Conservation (phyloP, 2,329 filamentous ascomycete genomes). For the Aspergillus tamarii region DNA sequence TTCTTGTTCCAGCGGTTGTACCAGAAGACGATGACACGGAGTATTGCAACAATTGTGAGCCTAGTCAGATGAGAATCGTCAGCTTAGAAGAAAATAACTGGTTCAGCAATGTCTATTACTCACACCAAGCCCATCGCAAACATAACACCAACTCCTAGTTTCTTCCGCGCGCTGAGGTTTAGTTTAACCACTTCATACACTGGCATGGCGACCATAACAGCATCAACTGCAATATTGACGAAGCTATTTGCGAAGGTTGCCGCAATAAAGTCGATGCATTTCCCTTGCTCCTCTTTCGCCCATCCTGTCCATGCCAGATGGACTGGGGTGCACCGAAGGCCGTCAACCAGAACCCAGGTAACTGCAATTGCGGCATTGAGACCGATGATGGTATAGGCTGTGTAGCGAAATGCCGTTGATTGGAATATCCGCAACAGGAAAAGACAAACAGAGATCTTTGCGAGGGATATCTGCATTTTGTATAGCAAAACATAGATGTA, state of each 20-base stretch:
- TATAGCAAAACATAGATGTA: slow-evolving; percentile 24
- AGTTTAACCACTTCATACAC: slow-evolving; percentile 26
- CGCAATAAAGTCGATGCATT: slow-evolving; percentile 24
- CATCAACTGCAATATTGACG: slow-evolving; percentile 26
- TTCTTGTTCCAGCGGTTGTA: slow-evolving; percentile 27
- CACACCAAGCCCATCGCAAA: slow-evolving; percentile 26
- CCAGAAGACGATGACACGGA: slow-evolving; percentile 32
- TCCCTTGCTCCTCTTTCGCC: slow-evolving; percentile 18
- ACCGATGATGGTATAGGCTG: slow-evolving; percentile 22
- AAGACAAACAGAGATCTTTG: slow-evolving; percentile 29
- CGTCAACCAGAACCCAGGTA: slow-evolving; percentile 23
- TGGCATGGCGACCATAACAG: slow-evolving; percentile 26
- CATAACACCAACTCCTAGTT: slow-evolving; percentile 22
- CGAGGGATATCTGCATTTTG: slow-evolving; percentile 27
- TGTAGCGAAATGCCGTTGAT: slow-evolving; percentile 19
- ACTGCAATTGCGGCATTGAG: slow-evolving; percentile 25
- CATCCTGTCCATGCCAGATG: slow-evolving; percentile 26
- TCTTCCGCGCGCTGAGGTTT: slow-evolving; percentile 21
- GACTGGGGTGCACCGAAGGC: slow-evolving; percentile 24
- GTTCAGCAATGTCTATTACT: not conserved
- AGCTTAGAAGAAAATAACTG: not conserved
- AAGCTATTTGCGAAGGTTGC: slow-evolving; percentile 21
- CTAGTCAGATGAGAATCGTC: slow-evolving; percentile 8
- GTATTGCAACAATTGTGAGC: slow-evolving; percentile 28
- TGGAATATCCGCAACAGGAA: slow-evolving; percentile 30